These are phyloP conservation scores for Neonectria magnoliae DNA, from an alignment of 2,329 filamentous ascomycete genomes.

Conservation along the genomic window DNA sequence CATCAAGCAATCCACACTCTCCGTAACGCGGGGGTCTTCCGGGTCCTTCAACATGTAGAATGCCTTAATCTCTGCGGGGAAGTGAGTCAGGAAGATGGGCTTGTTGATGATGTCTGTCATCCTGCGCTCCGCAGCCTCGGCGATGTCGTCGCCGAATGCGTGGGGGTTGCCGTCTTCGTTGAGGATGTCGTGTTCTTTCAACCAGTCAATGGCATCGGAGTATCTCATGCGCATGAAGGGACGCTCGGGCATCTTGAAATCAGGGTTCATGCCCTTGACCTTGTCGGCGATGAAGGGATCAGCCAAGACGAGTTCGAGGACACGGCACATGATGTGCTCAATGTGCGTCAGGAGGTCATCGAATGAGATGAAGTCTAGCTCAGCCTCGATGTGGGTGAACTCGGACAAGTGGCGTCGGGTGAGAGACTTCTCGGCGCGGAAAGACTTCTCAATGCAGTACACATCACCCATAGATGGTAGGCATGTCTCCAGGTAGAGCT, in stretches of 20 bases:
- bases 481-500: slow-evolving; percentile 96
- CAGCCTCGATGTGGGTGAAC: slow-evolving; percentile 96
- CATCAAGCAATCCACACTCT: slow-evolving; percentile 88
- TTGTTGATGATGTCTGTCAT: slow-evolving; percentile 98
- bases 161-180: slow-evolving; percentile 95
- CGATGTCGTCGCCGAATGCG: slow-evolving; percentile 95
- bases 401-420: slow-evolving; percentile 95
- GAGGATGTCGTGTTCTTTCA: slow-evolving; percentile 86
- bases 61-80: slow-evolving; percentile 96
- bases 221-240: slow-evolving; percentile 98
- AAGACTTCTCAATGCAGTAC: slow-evolving; percentile 98
- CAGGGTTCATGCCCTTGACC: slow-evolving; percentile 90
- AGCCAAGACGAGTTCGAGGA: slow-evolving; percentile 79
- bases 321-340: slow-evolving; percentile 86
- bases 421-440: slow-evolving; percentile 95
- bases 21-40: slow-evolving; percentile 83
- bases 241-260: slow-evolving; percentile 81
- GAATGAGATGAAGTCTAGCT: slow-evolving; percentile 96
- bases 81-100: slow-evolving; percentile 96
- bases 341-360: slow-evolving; percentile 87
- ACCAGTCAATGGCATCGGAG: slow-evolving; percentile 92
- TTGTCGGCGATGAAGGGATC: slow-evolving; percentile 77
- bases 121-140: slow-evolving; percentile 92
- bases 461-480: slow-evolving; percentile 92
- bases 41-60: slow-evolving; percentile 98